Evolutionary conservation across 139 green algal genomes (phyloP).

Genomic region (Chlorella sp.): DNA sequence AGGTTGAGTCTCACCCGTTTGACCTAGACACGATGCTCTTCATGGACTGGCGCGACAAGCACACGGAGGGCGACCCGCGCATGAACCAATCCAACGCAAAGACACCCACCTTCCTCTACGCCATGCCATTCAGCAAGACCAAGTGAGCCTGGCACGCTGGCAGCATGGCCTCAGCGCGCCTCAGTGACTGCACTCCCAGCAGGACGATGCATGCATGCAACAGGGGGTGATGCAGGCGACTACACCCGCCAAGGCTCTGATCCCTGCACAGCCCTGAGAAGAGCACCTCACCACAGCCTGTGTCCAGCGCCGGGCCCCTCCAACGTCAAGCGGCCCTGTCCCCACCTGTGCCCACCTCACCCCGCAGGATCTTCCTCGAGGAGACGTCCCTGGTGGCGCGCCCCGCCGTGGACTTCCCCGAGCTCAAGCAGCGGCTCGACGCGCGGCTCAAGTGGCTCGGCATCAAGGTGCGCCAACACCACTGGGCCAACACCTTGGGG

Average conservation of each 20-base stretch:
- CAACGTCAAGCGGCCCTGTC: no score
- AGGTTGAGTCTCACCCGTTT: constrained; percentile 87
- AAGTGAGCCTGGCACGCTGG: constrained; percentile 22
- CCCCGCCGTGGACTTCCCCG: constrained; percentile 80
- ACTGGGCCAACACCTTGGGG: neutral
- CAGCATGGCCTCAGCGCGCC: neutral
- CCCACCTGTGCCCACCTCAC: no score
- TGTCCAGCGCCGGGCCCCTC: no score
- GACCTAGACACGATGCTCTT: constrained; percentile 94
- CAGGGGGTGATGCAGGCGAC: no score
- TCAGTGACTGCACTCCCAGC: no score
- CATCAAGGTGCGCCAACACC: constrained; percentile 55
- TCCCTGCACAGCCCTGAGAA: no score
- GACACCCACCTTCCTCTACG: constrained; percentile 96
- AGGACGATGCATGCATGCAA: no score
- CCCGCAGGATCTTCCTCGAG: constrained; percentile 79
- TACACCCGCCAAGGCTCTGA: no score
- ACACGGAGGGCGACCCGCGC: constrained; percentile 54
- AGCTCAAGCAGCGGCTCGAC: constrained; percentile 86
- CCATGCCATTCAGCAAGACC: constrained; percentile 94
- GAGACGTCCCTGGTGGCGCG: constrained; percentile 93
- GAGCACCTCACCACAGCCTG: no score
- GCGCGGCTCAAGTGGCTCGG: constrained; percentile 74
- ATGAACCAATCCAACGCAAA: constrained; percentile 52
- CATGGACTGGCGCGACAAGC: constrained; percentile 98